Evolutionary conservation across 192 early-diverging fungal genomes (phyloP), one percentile per base, ranked within the genome.

Genomic region (Dissophora ornata): DNA sequence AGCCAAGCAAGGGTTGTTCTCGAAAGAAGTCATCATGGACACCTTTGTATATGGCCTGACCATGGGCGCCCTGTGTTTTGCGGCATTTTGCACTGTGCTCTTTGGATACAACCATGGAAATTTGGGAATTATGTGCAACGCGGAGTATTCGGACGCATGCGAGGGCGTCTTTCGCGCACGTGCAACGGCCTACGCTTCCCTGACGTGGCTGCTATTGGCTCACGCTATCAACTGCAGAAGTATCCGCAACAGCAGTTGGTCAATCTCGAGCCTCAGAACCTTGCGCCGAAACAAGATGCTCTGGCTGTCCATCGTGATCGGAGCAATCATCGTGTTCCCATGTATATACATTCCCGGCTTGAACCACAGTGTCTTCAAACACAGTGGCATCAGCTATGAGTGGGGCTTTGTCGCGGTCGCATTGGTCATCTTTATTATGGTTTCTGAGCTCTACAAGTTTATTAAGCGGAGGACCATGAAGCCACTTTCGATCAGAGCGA

Each of bases 221-320:
- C 93, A 94, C 66, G 89, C 87, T 8, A 90, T 89, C 70, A 94
- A 92, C 66, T 93, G 91, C 79, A 89, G 92, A n/a, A 85, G 87
- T 47, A 71, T 88, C 25, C 81, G 88, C 29, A 62, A 86, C 0
- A 83, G 90, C 36, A 84, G 86, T 59, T 95, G 87, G 88, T 18
- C 50, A 0, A 21, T 60, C 33, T 28, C 24, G 19, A 59, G 40
- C 22, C 59, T 77, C 22, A 62, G 32, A 33, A 82, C 57, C 7
- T n/a, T 41, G n/a, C 50, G 33, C 6, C 41, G 46, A 2, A 80
- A 80, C 69, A 71, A 62, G 28, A 77, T 66, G 24, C 60, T 91
- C n/a, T 73, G 79, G 52, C 55, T 87, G 69, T 82, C 89, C 10
- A 71, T 86, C 38, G 67, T 89, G 24, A 71, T 84, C 25, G 86